phyloP scores from a whole-genome alignment of 1,139 yeast genomes.

The Geotrichum klebahnii region DNA sequence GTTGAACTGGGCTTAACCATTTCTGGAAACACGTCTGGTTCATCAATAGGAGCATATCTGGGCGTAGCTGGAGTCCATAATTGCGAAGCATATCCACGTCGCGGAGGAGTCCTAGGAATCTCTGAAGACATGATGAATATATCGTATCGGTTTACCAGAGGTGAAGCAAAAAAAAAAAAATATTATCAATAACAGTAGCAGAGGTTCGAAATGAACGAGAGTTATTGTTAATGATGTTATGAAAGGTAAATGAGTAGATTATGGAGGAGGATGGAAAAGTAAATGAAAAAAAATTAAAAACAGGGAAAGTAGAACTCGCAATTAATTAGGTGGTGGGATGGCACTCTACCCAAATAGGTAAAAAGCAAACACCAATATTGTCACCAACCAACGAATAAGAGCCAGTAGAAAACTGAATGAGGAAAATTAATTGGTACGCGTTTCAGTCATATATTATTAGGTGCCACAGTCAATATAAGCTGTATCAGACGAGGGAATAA shows the following conservation, averaged over 20 bases:
- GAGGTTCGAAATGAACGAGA: slow-evolving; percentile 1
- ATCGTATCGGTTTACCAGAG: too few species aligned
- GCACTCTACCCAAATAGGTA: slow-evolving; percentile 1
- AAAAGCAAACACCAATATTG: slow-evolving; percentile 5
- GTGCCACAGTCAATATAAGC: neutral
- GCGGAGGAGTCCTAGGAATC: slow-evolving; percentile 36
- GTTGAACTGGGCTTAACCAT: neutral
- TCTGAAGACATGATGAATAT: slow-evolving; percentile 1
- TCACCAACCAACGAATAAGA: slow-evolving; percentile 5
- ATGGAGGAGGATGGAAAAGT: neutral
- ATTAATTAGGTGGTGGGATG: slow-evolving; percentile 7
- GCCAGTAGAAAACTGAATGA: neutral
- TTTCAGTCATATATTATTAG: neutral
- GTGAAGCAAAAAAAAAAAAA: neutral
- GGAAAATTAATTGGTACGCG: slow-evolving; percentile 10
- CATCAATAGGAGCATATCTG: slow-evolving; percentile 38
- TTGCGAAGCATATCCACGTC: slow-evolving; percentile 24
- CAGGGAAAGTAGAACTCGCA: neutral
- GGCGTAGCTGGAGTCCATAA: slow-evolving; percentile 39
- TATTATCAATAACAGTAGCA: neutral
- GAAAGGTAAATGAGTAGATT: slow-evolving; percentile 4
- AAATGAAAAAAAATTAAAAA: neutral
- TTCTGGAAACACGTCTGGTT: slow-evolving; percentile 30
- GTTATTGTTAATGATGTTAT: neutral
- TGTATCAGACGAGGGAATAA: too few species aligned